Percentiles rank a stretch among this genome's conserved stretches.
Conservation (phyloP, 2,329 filamentous ascomycete genomes). For the Pseudocercospora pini-densiflorae region DNA sequence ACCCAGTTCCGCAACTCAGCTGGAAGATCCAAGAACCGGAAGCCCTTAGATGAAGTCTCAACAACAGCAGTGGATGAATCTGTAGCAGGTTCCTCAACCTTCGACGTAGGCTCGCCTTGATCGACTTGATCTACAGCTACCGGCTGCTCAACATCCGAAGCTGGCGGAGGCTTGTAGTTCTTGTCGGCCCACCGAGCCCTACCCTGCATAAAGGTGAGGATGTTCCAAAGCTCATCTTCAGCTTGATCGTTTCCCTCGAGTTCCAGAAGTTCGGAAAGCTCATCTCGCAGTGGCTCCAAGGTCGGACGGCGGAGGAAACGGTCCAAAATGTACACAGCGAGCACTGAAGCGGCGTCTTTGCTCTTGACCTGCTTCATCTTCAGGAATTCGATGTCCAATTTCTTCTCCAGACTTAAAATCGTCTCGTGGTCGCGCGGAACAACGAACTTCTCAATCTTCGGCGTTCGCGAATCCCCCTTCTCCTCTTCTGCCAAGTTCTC, state of each 20-base stretch:
- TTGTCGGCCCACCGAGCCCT: background rate
- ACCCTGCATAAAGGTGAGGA: background rate
- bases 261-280: background rate
- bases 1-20: slow-evolving; percentile 26
- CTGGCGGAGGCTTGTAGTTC: background rate
- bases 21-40: slow-evolving; percentile 28
- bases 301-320: background rate
- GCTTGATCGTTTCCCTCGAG: background rate
- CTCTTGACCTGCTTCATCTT: background rate
- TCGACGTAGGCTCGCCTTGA: background rate
- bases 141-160: background rate
- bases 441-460: background rate
- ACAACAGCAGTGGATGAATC: background rate
- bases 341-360: background rate
- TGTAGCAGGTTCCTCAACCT: background rate
- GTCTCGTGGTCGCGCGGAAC: background rate
- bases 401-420: background rate
- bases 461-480: background rate
- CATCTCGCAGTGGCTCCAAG: background rate
- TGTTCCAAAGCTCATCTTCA: background rate
- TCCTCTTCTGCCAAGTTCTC: background rate
- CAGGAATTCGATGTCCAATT: background rate
- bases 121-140: background rate
- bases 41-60: background rate
- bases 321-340: background rate